A percentile compares a stretch with the other conserved stretches of the same genome.
phyloP scores from a whole-genome alignment of 371 early-diverging fungal species.

The Nosema muscidifuracis region DNA sequence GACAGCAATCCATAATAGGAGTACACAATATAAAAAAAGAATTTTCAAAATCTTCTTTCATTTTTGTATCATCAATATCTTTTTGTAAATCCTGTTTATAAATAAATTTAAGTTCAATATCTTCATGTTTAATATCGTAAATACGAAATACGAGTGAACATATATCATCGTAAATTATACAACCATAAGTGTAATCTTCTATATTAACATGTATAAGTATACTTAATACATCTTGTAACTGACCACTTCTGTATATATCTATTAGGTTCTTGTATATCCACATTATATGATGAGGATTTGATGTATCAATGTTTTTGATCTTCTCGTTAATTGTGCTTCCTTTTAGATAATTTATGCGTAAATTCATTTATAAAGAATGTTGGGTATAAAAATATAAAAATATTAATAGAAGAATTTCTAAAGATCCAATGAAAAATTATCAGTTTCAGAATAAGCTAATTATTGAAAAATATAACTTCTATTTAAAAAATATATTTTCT shows the following conservation, averaged over 20 bases:
- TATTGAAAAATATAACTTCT: no score
- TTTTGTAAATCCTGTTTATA: neutral
- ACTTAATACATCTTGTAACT: slow-evolving; percentile 1
- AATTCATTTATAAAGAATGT: neutral
- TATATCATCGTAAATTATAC: slow-evolving; percentile 8
- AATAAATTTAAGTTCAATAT: slow-evolving; percentile 1
- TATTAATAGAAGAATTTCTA: neutral
- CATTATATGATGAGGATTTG: slow-evolving; percentile 12
- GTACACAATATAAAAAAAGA: neutral
- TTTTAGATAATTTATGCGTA: neutral
- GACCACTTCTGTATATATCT: neutral
- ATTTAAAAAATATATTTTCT: no score
- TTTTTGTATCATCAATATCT: neutral
- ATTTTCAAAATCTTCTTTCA: slow-evolving; percentile 2
- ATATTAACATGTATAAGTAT: neutral
- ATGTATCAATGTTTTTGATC: slow-evolving; percentile 1
- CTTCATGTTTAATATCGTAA: neutral
- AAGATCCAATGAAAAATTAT: no score
- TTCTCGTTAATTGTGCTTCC: neutral
- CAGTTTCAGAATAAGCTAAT: no score
- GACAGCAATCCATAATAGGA: slow-evolving; percentile 22
- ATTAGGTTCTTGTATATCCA: slow-evolving; percentile 31
- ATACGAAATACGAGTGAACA: neutral
- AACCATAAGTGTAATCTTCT: slow-evolving; percentile 4
- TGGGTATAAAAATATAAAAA: neutral